Percentiles rank a stretch among this genome's conserved stretches.
These are phyloP conservation scores for Metarhizium album DNA, from an alignment of 2,329 filamentous ascomycete genomes.

Conservation along the genomic window DNA sequence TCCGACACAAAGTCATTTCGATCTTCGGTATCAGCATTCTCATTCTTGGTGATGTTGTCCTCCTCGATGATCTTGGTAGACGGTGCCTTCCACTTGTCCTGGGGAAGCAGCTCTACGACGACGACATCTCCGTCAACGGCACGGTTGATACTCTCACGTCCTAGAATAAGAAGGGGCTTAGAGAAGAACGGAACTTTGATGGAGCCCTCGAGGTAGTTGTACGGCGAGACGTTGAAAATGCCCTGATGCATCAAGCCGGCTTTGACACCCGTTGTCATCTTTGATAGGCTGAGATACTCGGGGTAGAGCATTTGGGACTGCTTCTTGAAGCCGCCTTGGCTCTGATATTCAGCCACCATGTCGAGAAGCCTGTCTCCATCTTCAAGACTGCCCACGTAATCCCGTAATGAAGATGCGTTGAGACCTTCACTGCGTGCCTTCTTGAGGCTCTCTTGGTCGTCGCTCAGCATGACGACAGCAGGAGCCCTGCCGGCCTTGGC, in stretches of 20 bases:
- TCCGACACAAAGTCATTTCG: slow-evolving; percentile 72
- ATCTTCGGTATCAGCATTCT: slow-evolving; percentile 80
- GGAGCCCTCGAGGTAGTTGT: slow-evolving; percentile 94
- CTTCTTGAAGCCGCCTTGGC: slow-evolving; percentile 53
- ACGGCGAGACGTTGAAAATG: slow-evolving; percentile 89
- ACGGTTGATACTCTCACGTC: slow-evolving; percentile 92
- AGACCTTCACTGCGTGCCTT: slow-evolving; percentile 71
- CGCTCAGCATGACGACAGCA: slow-evolving; percentile 82
- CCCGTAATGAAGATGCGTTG: slow-evolving; percentile 53
- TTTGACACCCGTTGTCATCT: slow-evolving; percentile 89
- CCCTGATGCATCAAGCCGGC: slow-evolving; percentile 85
- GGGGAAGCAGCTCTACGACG: slow-evolving; percentile 83
- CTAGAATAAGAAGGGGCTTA: slow-evolving; percentile 76
- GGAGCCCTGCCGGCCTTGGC: slow-evolving; percentile 54
- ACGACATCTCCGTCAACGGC: slow-evolving; percentile 87
- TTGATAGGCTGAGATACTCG: slow-evolving; percentile 81
- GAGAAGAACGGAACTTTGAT: slow-evolving; percentile 86
- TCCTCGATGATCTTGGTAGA: slow-evolving; percentile 96
- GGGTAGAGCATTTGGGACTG: slow-evolving; percentile 66
- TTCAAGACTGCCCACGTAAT: slow-evolving; percentile 77
- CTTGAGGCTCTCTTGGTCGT: slow-evolving; percentile 77
- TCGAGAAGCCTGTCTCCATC: slow-evolving; percentile 80
- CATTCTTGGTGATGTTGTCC: slow-evolving; percentile 80
- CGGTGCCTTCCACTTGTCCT: slow-evolving; percentile 93
- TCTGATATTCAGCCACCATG: slow-evolving; percentile 78